Evolutionary conservation across 352 stramenopile species (phyloP).

Genomic region (Halophytophthora polymorphica): DNA sequence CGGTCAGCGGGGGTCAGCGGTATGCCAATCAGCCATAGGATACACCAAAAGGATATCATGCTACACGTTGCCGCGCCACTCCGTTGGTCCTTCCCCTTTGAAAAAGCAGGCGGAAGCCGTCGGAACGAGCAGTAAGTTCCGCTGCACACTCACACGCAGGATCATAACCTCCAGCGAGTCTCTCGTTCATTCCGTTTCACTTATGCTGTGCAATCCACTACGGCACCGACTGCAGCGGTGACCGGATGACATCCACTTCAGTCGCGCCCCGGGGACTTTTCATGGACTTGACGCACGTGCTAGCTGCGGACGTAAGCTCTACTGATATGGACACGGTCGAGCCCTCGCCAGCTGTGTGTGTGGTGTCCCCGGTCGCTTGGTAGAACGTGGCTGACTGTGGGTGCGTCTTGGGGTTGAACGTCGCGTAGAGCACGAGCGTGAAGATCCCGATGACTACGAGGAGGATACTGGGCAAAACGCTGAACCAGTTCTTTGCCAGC

Average conservation of each 20-base stretch:
- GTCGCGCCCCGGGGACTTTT: conserved; percentile 5
- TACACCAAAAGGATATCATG: too few relatives aligned
- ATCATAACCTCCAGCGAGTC: too few relatives aligned
- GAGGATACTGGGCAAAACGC: conserved; percentile 25
- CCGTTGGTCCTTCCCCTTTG: too few relatives aligned
- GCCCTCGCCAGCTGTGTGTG: conserved; percentile 10
- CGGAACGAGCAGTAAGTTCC: too few relatives aligned
- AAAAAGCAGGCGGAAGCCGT: too few relatives aligned
- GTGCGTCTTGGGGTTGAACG: conserved; percentile 29
- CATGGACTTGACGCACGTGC: neutral
- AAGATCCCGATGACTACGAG: conserved; percentile 26
- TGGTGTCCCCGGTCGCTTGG: conserved; percentile 24
- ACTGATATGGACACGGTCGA: conserved; percentile 11
- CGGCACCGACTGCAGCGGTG: conserved; percentile 9
- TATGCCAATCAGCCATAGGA: too few relatives aligned
- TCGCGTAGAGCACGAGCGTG: conserved; percentile 20
- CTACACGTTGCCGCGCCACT: too few relatives aligned
- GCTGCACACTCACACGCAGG: too few relatives aligned
- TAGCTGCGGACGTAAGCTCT: conserved; percentile 8
- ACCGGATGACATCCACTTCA: conserved; percentile 19
- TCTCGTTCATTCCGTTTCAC: too few relatives aligned
- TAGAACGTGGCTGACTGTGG: conserved; percentile 22
- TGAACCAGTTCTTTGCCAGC: conserved; percentile 32
- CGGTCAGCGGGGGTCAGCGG: too few relatives aligned
- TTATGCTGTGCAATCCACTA: too few relatives aligned